Base-by-base conservation (phyloP, 1,284 basidiomycete species). In the Gymnopus androsaceus region DNA sequence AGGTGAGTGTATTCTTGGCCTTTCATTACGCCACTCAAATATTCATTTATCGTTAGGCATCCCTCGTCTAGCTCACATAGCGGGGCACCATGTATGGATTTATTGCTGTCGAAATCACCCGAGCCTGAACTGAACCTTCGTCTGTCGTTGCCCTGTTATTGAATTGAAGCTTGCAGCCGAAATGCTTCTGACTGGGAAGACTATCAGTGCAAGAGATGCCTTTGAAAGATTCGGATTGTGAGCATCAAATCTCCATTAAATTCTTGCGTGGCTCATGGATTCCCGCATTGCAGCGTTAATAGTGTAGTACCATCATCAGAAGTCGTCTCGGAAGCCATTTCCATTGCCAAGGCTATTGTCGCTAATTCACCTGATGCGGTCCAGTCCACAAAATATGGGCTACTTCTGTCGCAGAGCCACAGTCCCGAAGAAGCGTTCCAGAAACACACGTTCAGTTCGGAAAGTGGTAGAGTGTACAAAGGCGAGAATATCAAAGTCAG, bases 91-190 rank as follows among this genome's bases (percentile, higher is more conserved):
- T 77, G 88, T 88, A 70, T n/a, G 70, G 57, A 48, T 40, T 61
- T 47, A 50, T 37, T 56, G 25, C 38, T 44, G 19, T 9, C 27
- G 19, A 40, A 21, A 15, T 28, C 17, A 49, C 19, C 8, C 17
- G n/a, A n/a, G n/a, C n/a, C n/a, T n/a, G n/a, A n/a, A n/a, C n/a
- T n/a, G n/a, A n/a, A n/a, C n/a, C n/a, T n/a, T n/a, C n/a, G n/a
- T n/a, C n/a, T n/a, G n/a, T n/a, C n/a, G n/a, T n/a, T n/a, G n/a
- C n/a, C n/a, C n/a, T n/a, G n/a, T n/a, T n/a, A n/a, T n/a, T n/a
- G n/a, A n/a, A n/a, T n/a, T n/a, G n/a, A n/a, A 92, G 87, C 75
- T 86, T 28, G 91, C 92, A 40, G 82, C 88, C 14, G 91, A 93
- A 66, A 78, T 94, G 74, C 77, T 94, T 12, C 75, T 94, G 45